Base-by-base conservation (phyloP, 257 asterid genomes). In the Gentiana dahurica region DNA sequence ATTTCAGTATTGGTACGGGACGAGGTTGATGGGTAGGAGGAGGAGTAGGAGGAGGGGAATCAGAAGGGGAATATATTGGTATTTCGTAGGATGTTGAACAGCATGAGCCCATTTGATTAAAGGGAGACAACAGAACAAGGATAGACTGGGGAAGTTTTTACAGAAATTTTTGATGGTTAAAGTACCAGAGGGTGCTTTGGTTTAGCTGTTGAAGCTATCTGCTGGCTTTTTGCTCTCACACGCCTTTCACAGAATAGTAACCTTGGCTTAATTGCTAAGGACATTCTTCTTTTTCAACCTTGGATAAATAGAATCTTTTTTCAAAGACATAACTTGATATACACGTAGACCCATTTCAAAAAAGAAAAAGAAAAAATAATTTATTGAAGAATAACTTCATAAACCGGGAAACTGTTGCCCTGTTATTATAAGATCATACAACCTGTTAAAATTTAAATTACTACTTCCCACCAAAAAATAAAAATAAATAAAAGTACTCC, bases 61-160 rank as follows among this genome's bases (percentile, higher is more conserved):
- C 76, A 35, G 82, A 13, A 61, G 87, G 55, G 49, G 86, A 69
- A 8, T 82, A 59, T 55, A 81, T 81, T 60, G 91, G 92, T 34
- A 83, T 77, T 7, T 86, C 76, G 8, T 70, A 65, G 37, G 79
- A 59, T 46, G 78, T 80, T 58, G 94, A 60, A 71, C 66, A 77
- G 52, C 95, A 83, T 7, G 49, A 66, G 51, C 89, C 85, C 95
- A 83, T 41, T n/a, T 54, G 59, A 24, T 24, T 24, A 24, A 24
- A 24, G 10, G 67, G 46, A 41, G 46, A 41, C 46, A 10, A 41
- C 46, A 41, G 45, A 39, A 41, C 6, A 52, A 68, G 59, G 59
- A 49, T 41, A 6, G 61, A n/a, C 41, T 35, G 37, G 3, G 36
- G 46, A 11, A 53, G 8, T 10, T 41, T 41, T 41, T 41, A 10